Base-by-base conservation (phyloP, 495 filamentous ascomycete species). In the Pyrenula massariospora region DNA sequence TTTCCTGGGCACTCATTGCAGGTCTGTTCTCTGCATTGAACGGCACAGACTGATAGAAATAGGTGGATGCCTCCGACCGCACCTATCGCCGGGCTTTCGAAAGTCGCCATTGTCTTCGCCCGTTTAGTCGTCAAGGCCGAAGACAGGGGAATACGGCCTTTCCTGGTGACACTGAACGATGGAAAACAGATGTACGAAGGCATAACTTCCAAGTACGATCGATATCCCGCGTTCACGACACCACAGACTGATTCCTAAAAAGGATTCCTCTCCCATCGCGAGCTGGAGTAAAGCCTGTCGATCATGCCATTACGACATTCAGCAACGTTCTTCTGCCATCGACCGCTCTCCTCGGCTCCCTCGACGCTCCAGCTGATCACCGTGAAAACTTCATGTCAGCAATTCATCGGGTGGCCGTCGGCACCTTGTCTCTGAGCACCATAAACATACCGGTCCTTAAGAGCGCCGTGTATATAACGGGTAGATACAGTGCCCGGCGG, bases 31-130 rank as follows among this genome's bases (percentile, higher is more conserved):
- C n/a, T n/a, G n/a, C n/a, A n/a, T n/a, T n/a, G n/a, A n/a, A n/a
- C n/a, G n/a, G n/a, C n/a, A n/a, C n/a, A 15, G 8, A 42, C 15
- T 42, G 15, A 42, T 15, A 15, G 31, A 15, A 42, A 42, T 42
- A 72, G 68, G 56, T 63, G 53, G 53, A 72, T 72, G 70, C 70
- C 70, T 0, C 69, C 69, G 8, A 66, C 63, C 1, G 61, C 67
- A 49, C 65, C 68, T 0, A 54, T 42, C 22, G 53, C 56, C n/a
- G 68, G 64, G 0, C 22, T 70, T 23, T 65, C 65, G 1, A 31
- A 50, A 1, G 57, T 73, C 42, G 68, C 59, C 1, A 61, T 70
- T 21, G 65, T 73, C 1, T 63, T 72, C 52, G 70, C 70, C 50
- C 62, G 66, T 31, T 61, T 73, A 22, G 36, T 70, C 2, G 63